phyloP scores from a whole-genome alignment of 805 yeast species.

The Saccharomycopsis sp. region DNA sequence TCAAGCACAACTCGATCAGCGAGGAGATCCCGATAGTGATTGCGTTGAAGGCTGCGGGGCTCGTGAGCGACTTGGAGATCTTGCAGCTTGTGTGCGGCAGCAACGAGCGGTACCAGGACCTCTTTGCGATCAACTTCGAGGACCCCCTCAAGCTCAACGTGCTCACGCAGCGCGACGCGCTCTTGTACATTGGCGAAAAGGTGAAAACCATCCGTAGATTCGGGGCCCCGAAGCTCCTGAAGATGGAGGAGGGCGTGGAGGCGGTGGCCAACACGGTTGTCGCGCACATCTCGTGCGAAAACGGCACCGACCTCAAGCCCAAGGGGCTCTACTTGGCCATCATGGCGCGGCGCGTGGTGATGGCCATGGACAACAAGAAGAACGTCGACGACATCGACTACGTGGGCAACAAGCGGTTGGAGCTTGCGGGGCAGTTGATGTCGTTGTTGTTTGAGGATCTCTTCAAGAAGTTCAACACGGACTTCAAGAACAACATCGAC shows the following conservation, averaged over 20 bases:
- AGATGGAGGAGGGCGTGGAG: slow-evolving; percentile 91
- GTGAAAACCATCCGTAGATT: slow-evolving; percentile 90
- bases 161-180: slow-evolving; percentile 88
- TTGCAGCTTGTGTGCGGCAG: slow-evolving; percentile 92
- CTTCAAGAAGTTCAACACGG: slow-evolving; percentile 92
- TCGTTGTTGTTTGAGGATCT: slow-evolving; percentile 92
- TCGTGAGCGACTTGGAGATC: slow-evolving; percentile 86
- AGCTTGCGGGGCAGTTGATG: slow-evolving; percentile 95
- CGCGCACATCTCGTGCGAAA: slow-evolving; percentile 81
- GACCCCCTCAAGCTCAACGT: slow-evolving; percentile 83
- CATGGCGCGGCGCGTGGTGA: slow-evolving; percentile 93
- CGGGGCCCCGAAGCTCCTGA: slow-evolving; percentile 70
- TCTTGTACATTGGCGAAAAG: slow-evolving; percentile 82
- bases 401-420: slow-evolving; percentile 95
- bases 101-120: slow-evolving; percentile 81
- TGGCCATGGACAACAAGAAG: slow-evolving; percentile 90
- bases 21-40: slow-evolving; percentile 95
- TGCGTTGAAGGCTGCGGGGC: slow-evolving; percentile 90
- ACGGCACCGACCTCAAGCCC: slow-evolving; percentile 80
- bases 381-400: slow-evolving; percentile 99
- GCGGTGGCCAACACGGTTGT: slow-evolving; percentile 93
- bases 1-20: slow-evolving; percentile 90
- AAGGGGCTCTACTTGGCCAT: slow-evolving; percentile 91
- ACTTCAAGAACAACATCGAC: slow-evolving; percentile 90
- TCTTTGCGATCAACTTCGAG: slow-evolving; percentile 88